Evolutionary conservation across 768 basidiomycete genomes (phyloP).

Genomic region (Clavulina sp.): DNA sequence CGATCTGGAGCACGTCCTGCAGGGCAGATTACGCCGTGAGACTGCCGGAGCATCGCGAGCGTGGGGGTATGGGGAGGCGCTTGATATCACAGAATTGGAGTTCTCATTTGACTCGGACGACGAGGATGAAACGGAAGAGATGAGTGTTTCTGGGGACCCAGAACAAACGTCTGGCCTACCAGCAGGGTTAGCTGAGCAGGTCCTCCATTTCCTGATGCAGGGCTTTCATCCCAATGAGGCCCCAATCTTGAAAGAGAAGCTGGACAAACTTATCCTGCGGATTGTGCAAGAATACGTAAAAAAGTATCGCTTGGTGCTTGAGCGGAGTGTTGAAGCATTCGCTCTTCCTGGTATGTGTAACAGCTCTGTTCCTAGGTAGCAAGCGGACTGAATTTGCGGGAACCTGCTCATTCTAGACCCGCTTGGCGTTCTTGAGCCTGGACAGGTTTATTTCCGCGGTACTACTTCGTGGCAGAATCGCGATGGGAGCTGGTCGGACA

Average conservation of each 20-base stretch:
- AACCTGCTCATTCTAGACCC: too few relatives aligned
- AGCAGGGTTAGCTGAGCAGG: slow-evolving; percentile 25
- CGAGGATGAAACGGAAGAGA: background rate
- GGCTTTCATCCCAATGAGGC: slow-evolving; percentile 37
- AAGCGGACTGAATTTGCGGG: too few relatives aligned
- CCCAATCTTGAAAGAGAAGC: slow-evolving; percentile 15
- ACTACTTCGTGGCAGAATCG: background rate
- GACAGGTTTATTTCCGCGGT: slow-evolving; percentile 40
- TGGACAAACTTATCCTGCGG: slow-evolving; percentile 15
- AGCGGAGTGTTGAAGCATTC: slow-evolving; percentile 37
- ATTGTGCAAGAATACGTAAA: slow-evolving; percentile 34
- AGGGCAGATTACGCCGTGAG: slow-evolving; percentile 27
- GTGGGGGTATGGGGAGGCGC: slow-evolving; percentile 29
- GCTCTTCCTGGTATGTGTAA: slow-evolving; percentile 42
- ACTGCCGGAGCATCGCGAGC: slow-evolving; percentile 37
- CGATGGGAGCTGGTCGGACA: background rate
- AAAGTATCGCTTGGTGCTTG: slow-evolving; percentile 36
- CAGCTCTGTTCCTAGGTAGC: too few relatives aligned
- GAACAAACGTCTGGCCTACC: slow-evolving; percentile 14
- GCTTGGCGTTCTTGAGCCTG: slow-evolving; percentile 37
- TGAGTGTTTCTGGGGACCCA: background rate
- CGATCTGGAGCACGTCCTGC: slow-evolving; percentile 28
- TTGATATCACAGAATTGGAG: slow-evolving; percentile 13
- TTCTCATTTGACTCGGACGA: slow-evolving; percentile 9
- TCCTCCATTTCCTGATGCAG: slow-evolving; percentile 43